Evolutionary conservation across 2,329 filamentous ascomycete genomes (phyloP).

Genomic region (Botrytis pseudocinerea): DNA sequence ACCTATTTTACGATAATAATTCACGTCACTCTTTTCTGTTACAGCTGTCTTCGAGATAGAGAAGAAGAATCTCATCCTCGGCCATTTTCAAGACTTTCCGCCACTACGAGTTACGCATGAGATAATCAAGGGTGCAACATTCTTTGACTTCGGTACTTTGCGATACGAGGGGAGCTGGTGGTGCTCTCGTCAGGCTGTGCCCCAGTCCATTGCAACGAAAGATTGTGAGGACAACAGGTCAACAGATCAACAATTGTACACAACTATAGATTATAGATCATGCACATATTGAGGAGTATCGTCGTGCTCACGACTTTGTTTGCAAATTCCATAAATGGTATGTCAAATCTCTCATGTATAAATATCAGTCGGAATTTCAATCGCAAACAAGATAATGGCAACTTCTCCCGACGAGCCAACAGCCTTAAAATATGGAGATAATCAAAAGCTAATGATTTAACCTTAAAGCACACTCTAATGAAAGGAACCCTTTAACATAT

Average conservation of each 20-base stretch:
- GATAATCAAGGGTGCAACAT: slow-evolving; percentile 1
- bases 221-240: slow-evolving; percentile 20
- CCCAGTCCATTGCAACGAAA: slow-evolving; percentile 9
- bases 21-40: background rate
- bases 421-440: slow-evolving; percentile 15
- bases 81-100: background rate
- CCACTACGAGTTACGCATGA: background rate
- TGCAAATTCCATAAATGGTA: slow-evolving; percentile 27
- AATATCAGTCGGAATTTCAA: background rate
- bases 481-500: slow-evolving; percentile 74
- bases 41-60: background rate
- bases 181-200: slow-evolving; percentile 11
- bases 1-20: background rate
- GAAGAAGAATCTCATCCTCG: background rate
- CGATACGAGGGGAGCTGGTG: background rate
- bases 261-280: slow-evolving; percentile 22
- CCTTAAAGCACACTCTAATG: slow-evolving; percentile 64
- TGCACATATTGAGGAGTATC: slow-evolving; percentile 36
- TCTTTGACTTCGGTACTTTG: background rate
- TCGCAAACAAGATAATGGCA: background rate
- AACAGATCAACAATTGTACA: slow-evolving; percentile 10
- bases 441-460: slow-evolving; percentile 20
- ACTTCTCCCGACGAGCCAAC: background rate
- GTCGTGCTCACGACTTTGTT: slow-evolving; percentile 31
- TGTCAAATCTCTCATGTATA: background rate